phyloP scores from a whole-genome alignment of 805 yeast species.

The Wickerhamomyces kurtzmanii region DNA sequence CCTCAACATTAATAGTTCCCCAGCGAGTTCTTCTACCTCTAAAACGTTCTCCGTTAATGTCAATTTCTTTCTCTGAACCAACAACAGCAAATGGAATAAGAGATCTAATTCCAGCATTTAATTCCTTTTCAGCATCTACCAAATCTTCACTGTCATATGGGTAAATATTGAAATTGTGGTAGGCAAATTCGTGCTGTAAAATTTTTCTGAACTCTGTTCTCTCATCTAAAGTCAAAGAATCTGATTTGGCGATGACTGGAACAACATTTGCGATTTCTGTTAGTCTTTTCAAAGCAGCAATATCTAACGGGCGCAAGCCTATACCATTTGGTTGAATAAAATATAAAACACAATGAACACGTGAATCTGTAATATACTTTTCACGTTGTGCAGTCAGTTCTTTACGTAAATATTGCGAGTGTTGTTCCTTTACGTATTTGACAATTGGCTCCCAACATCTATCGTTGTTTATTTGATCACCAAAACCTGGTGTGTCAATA shows the following conservation, averaged over 20 bases:
- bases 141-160: constrained; percentile 71
- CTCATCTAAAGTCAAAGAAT: constrained; percentile 80
- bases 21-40: constrained; percentile 90
- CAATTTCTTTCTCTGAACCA: constrained; percentile 76
- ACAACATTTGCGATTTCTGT: constrained; percentile 89
- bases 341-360: constrained; percentile 90
- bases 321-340: constrained; percentile 84
- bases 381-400: constrained; percentile 95
- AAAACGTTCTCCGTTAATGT: constrained; percentile 67
- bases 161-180: constrained; percentile 67
- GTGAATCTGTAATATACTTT: constrained; percentile 67
- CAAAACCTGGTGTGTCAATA: constrained; percentile 97
- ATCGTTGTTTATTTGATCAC: constrained; percentile 92
- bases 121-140: constrained; percentile 61
- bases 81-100: constrained; percentile 90
- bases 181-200: constrained; percentile 67
- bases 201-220: constrained; percentile 68
- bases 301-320: constrained; percentile 78
- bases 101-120: constrained; percentile 64
- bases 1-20: constrained; percentile 92
- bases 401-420: constrained; percentile 80
- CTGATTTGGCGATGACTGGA: constrained; percentile 93
- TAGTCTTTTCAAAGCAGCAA: constrained; percentile 72
- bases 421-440: constrained; percentile 92
- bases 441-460: constrained; percentile 96